Base-by-base conservation (phyloP, 1,284 basidiomycete species). In the Tetrapyrgos nigripes region DNA sequence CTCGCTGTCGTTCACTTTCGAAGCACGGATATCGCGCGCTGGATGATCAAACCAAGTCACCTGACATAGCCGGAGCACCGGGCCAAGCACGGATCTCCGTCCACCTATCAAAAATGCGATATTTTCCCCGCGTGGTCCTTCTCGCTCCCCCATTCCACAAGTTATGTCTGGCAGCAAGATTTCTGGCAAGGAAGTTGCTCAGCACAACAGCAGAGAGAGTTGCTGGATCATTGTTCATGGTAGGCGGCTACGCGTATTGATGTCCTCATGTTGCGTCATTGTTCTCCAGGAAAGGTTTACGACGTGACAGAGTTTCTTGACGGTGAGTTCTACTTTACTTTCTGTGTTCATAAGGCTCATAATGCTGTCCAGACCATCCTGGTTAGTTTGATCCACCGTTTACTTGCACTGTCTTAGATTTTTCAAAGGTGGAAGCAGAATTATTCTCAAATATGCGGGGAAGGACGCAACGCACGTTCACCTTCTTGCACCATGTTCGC, bases 181-280 rank as follows among this genome's bases (percentile, higher is more conserved):
- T 21, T 83, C 85, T 37, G 83, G 83, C 26, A 76, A 84, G 62
- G 82, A 88, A 60, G 87, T 94, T 19, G 85, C 87, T 8, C 74
- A 83, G 68, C 92, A 94, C 70, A 90, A 88, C 70, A 81, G 66
- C 45, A 75, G 86, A 31, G 81, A 93, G 65, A 92, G 87, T 62
- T 94, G 93, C 62, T 95, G 93, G 93, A 92, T 96, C 64, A 92
- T 95, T 57, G 87, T 96, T 2, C 93, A 94, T 73, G 92, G 91
- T 88, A 63, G 51, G 80, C 68, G n/a, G n/a, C 21, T 45, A 63
- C 24, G 28, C 26, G 23, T 19, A 35, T 73, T 73, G 68, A 67
- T 40, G 66, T 68, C 53, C 70, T 73, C 59, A 68, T 70, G 45
- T 62, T 45, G 45, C 29, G 11, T 57, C 21, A 49, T 50, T 49